Evolutionary conservation across 148 eudicot species (phyloP), one percentile per base, ranked within the genome.

Genomic region (Silene latifolia): DNA sequence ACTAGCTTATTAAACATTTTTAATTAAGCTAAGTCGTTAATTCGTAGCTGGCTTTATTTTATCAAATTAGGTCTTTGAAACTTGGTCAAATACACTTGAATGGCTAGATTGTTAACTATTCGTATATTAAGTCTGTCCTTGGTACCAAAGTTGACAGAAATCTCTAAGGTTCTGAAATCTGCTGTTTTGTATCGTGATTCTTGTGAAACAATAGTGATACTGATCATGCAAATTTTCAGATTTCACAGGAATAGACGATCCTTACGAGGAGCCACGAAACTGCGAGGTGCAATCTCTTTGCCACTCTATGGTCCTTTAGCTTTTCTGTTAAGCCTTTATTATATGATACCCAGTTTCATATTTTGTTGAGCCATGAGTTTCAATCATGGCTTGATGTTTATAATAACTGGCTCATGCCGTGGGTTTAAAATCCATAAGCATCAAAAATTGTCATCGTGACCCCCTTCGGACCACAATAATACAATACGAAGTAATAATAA

Each of bases 181-280:
- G 20, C 27, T 63, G 42, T 58, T 21, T 71, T 32, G 17, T 60
- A 20, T 27, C 24, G 56, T 35, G 47, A 24, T 14, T 29, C 72
- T 63, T 14, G 25, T 63, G 77, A 59, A 56, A 18, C 61, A 64
- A 23, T 13, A 4, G n/a, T 39, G 65, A 23, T 13, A 4, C 21
- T 25, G 66, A 59, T 60, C 73, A 20, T 76, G 44, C 68, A 72
- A 11, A 18, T 51, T 81, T 83, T 81, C 91, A 95, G 99, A 92
- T 78, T 95, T 95, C 77, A 95, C 99, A 1, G 99, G 99, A 68
- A 77, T 95, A 69, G 99, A 95, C 80, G 99, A 95, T 83, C 99
- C 98, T 46, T 95, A 95, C 72, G 99, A 95, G 79, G 78, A 83
- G 51, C 99, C 99, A 42, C 73, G 80, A 75, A 85, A 87, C 56